phyloP scores from a whole-genome alignment of 192 early-diverging fungal species.

The Coemansia reversa region DNA sequence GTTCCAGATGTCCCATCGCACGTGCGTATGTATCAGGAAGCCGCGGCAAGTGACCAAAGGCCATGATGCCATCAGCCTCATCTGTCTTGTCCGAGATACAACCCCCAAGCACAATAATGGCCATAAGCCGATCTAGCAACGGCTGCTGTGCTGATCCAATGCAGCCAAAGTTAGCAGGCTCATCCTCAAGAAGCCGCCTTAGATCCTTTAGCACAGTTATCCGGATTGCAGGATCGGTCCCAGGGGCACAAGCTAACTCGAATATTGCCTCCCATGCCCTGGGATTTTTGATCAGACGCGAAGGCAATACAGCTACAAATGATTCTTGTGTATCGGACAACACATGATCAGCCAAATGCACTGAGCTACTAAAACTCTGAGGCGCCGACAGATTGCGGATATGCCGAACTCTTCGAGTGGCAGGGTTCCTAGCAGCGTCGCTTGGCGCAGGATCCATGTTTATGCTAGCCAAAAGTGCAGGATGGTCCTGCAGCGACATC shows the following conservation, averaged over 20 bases:
- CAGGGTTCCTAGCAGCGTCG: neutral
- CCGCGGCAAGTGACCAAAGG: neutral
- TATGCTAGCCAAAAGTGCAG: constrained; percentile 35
- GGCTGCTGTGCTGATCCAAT: constrained; percentile 4
- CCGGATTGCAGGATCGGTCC: constrained; percentile 26
- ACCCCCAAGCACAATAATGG: constrained; percentile 20
- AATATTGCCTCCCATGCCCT: constrained; percentile 27
- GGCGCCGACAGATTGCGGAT: constrained; percentile 31
- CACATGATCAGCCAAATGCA: constrained; percentile 5
- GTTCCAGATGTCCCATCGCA: constrained; percentile 25
- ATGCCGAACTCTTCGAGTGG: constrained; percentile 10
- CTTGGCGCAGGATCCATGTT: constrained; percentile 19
- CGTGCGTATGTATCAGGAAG: constrained; percentile 16
- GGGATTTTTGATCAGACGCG: constrained; percentile 21
- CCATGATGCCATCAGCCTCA: neutral
- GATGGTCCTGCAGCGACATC: constrained; percentile 33
- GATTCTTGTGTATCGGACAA: constrained; percentile 13
- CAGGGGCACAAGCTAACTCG: constrained; percentile 27
- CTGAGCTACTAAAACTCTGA: neutral
- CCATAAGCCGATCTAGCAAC: constrained; percentile 21
- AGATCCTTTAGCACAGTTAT: constrained; percentile 20
- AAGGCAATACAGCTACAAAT: constrained; percentile 27
- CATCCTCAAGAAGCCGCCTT: constrained; percentile 22
- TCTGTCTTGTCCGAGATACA: constrained; percentile 15
- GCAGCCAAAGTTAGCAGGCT: constrained; percentile 32